A percentile compares a stretch with the other conserved stretches of the same genome.
Evolutionary conservation across 2,329 filamentous ascomycete genomes (phyloP).

Genomic region (Trichoderma aggressivum): DNA sequence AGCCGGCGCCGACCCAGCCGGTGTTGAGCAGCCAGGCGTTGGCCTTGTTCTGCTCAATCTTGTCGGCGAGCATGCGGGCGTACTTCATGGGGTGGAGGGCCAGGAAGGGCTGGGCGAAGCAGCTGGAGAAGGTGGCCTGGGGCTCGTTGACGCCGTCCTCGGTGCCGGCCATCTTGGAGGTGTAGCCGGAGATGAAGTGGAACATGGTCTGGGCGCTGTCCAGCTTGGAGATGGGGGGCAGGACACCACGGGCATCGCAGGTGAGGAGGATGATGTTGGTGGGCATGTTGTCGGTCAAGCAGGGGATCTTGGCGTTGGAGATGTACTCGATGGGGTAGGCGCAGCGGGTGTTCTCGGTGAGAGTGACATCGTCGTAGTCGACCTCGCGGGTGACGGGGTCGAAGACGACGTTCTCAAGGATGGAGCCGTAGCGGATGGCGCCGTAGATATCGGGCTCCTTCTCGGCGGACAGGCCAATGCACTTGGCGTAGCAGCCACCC

Average conservation of each 20-base stretch:
- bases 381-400: slow-evolving; percentile 84
- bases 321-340: slow-evolving; percentile 99
- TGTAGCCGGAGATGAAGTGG: slow-evolving; percentile 99
- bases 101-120: slow-evolving; percentile 98
- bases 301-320: slow-evolving; percentile 97
- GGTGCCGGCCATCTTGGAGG: slow-evolving; percentile 99
- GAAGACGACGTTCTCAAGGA: slow-evolving; percentile 98
- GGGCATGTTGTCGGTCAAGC: slow-evolving; percentile 81
- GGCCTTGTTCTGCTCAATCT: slow-evolving; percentile 92
- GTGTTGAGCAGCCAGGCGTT: slow-evolving; percentile 99
- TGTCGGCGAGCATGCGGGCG: slow-evolving; percentile 96
- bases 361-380: slow-evolving; percentile 90
- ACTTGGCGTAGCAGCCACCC: slow-evolving; percentile 99
- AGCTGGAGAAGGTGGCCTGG: slow-evolving; percentile 97
- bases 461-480: slow-evolving; percentile 92
- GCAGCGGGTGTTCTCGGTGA: slow-evolving; percentile 97
- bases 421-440: slow-evolving; percentile 94
- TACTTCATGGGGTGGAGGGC: slow-evolving; percentile 99
- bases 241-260: slow-evolving; percentile 94
- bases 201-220: slow-evolving; percentile 96
- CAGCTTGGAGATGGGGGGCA: slow-evolving; percentile 97
- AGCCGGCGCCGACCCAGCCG: slow-evolving; percentile 91
- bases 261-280: slow-evolving; percentile 98
- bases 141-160: slow-evolving; percentile 96
- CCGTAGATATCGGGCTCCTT: slow-evolving; percentile 98